Percentiles rank a stretch among this genome's conserved stretches.
Evolutionary conservation across 108 stramenopile species (phyloP).

Genomic region (Chaetoceros tenuissimus): DNA sequence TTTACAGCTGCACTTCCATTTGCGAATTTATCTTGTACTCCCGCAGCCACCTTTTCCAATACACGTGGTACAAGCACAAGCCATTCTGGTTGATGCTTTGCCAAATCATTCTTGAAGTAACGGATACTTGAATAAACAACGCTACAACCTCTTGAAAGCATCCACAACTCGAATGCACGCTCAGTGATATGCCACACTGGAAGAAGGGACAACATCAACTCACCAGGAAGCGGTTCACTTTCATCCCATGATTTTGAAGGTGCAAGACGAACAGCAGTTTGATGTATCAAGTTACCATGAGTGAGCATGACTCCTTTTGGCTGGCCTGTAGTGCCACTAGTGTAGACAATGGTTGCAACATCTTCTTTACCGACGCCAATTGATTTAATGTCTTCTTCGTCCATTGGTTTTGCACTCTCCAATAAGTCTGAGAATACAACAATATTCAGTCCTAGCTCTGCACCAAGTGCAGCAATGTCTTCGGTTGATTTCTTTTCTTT

Average conservation of each 20-base stretch:
- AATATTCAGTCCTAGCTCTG: slow-evolving; percentile 41
- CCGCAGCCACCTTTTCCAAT: slow-evolving; percentile 82
- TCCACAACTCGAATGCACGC: slow-evolving; percentile 83
- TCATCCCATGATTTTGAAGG: slow-evolving; percentile 60
- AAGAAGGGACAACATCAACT: slow-evolving; percentile 75
- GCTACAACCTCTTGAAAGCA: slow-evolving; percentile 69
- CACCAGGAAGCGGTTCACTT: slow-evolving; percentile 72
- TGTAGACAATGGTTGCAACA: slow-evolving; percentile 90
- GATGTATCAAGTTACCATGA: slow-evolving; percentile 92
- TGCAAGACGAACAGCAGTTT: slow-evolving; percentile 64
- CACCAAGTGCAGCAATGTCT: slow-evolving; percentile 40
- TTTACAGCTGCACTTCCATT: slow-evolving; percentile 62
- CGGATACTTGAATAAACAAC: slow-evolving; percentile 88
- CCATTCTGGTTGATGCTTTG: slow-evolving; percentile 88
- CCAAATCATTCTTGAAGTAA: slow-evolving; percentile 87
- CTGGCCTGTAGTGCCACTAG: slow-evolving; percentile 93
- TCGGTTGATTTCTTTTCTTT: slow-evolving; percentile 48
- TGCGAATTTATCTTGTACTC: slow-evolving; percentile 86
- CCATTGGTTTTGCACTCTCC: slow-evolving; percentile 19
- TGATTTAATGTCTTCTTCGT: slow-evolving; percentile 7
- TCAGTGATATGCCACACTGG: slow-evolving; percentile 92
- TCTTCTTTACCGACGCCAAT: slow-evolving; percentile 40
- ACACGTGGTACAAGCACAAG: slow-evolving; percentile 88
- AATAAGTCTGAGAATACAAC: slow-evolving; percentile 48
- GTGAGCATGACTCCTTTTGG: slow-evolving; percentile 98